Conservation (phyloP, 2,329 filamentous ascomycete genomes). For the Fusarium redolens region DNA sequence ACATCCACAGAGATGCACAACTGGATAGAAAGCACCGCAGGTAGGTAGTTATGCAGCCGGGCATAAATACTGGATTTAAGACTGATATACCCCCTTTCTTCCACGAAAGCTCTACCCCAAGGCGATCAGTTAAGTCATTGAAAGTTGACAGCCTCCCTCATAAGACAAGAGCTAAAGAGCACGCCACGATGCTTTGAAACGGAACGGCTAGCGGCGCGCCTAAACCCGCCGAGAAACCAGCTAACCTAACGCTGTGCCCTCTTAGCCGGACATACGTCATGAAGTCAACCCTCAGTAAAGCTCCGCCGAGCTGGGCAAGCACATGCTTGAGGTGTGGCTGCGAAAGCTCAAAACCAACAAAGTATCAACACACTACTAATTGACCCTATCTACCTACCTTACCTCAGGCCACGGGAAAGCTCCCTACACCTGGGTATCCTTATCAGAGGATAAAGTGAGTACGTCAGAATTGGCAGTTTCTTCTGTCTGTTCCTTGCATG, state of each 20-base stretch:
- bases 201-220: conserved; percentile 17
- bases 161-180: not conserved
- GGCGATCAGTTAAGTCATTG: not conserved
- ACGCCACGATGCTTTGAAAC: not conserved
- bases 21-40: not conserved
- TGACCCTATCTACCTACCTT: not conserved
- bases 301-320: conserved; percentile 7
- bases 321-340: conserved; percentile 3
- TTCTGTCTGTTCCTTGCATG: not conserved
- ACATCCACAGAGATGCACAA: not conserved
- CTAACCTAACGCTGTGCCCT: not conserved
- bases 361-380: not conserved
- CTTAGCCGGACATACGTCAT: conserved; percentile 14
- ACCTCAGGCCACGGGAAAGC: not conserved
- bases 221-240: not conserved
- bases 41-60: not conserved
- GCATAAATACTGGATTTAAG: not conserved
- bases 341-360: no score
- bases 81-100: not conserved
- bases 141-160: not conserved
- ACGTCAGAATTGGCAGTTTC: not conserved
- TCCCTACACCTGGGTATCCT: not conserved
- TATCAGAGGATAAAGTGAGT: not conserved
- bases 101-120: not conserved
- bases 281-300: not conserved